Evolutionary conservation across 2,329 filamentous ascomycete species (phyloP).

Genomic region (Cercospora sp.): DNA sequence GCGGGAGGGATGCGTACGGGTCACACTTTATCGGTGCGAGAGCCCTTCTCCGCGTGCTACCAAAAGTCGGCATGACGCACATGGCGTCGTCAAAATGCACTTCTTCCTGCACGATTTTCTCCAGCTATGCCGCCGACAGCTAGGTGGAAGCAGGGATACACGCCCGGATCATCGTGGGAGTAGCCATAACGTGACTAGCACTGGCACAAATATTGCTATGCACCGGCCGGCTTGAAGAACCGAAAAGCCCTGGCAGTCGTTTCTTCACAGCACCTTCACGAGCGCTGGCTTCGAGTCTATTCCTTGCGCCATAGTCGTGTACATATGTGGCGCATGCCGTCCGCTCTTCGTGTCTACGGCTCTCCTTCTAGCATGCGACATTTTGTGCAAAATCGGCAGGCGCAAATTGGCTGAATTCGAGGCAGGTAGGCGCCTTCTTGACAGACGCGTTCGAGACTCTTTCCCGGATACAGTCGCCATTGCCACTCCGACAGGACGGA

Average conservation of each 20-base stretch:
- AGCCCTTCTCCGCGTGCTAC: neutral
- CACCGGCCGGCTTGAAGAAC: neutral
- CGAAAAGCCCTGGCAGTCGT: neutral
- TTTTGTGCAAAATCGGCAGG: neutral
- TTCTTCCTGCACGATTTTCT: neutral
- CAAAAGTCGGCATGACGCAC: neutral
- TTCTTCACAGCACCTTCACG: neutral
- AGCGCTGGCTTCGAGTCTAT: neutral
- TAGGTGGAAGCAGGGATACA: neutral
- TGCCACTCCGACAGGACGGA: neutral
- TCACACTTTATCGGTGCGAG: neutral
- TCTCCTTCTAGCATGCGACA: neutral
- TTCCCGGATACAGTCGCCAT: neutral
- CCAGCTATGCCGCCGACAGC: neutral
- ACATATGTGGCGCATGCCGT: neutral
- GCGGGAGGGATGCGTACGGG: neutral
- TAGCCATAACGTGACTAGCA: neutral
- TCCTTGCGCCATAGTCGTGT: neutral
- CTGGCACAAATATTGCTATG: neutral
- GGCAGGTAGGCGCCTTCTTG: neutral
- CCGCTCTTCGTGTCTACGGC: neutral
- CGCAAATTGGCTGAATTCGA: neutral
- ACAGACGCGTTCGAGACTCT: neutral
- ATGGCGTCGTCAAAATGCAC: neutral
- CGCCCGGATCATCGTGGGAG: neutral